phyloP scores from a whole-genome alignment of 352 stramenopile genomes.

The Phytophthora pluvialis region DNA sequence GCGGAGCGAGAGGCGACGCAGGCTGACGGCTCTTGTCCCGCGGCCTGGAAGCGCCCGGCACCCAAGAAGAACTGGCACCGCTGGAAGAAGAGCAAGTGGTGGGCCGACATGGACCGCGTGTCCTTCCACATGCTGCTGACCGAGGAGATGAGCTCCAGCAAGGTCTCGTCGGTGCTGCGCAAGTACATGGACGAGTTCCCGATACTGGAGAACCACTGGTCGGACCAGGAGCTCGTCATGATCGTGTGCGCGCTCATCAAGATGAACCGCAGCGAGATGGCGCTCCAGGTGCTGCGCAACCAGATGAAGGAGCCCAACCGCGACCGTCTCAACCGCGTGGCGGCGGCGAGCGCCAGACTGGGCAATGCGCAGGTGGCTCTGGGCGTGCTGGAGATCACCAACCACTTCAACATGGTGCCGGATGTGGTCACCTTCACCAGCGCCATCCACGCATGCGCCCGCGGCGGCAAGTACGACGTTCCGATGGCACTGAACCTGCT shows the following conservation, averaged over 20 bases:
- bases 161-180: conserved; percentile 63
- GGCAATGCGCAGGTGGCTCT: conserved; percentile 72
- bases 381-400: conserved; percentile 73
- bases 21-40: neutral
- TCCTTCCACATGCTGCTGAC: conserved; percentile 67
- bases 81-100: conserved; percentile 41
- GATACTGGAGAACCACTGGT: conserved; percentile 68
- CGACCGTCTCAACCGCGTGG: conserved; percentile 68
- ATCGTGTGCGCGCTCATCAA: conserved; percentile 77
- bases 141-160: conserved; percentile 60
- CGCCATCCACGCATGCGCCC: conserved; percentile 81
- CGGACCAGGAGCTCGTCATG: conserved; percentile 76
- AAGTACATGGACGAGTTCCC: conserved; percentile 76
- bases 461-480: conserved; percentile 54
- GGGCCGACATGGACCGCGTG: conserved; percentile 62
- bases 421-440: conserved; percentile 84
- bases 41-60: neutral
- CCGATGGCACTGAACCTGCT: conserved; percentile 65
- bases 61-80: conserved; percentile 7
- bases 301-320: conserved; percentile 65
- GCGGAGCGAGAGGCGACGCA: neutral
- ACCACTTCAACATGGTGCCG: conserved; percentile 65
- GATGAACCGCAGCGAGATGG: conserved; percentile 66
- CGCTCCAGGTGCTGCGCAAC: conserved; percentile 64
- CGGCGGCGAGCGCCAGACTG: conserved; percentile 66